Percentiles rank a stretch among this genome's conserved stretches.
Conservation (phyloP, 768 basidiomycete species). For the Mrakia frigida region DNA sequence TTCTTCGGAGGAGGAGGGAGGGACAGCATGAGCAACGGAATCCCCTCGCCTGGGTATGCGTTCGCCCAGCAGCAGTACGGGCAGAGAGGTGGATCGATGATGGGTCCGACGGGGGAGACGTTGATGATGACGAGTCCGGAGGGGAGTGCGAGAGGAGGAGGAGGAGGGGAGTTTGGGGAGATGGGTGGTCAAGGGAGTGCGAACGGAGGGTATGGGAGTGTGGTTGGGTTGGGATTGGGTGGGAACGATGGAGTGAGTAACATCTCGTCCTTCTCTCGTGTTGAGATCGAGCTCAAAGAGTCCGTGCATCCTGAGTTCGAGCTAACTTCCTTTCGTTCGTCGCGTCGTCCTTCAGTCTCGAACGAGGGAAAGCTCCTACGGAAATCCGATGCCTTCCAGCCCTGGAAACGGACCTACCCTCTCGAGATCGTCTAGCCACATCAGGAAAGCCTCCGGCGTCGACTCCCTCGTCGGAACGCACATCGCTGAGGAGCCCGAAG, state of each 20-base stretch:
- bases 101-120: not conserved
- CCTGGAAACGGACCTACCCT: not conserved
- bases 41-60: conserved; percentile 2
- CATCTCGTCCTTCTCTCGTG: not conserved
- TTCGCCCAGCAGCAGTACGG: conserved; percentile 4
- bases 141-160: not conserved
- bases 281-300: too few relatives aligned
- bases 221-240: conserved; percentile 10
- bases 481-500: conserved; percentile 20
- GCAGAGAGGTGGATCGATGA: not conserved
- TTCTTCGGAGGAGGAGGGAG: conserved; percentile 1
- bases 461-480: conserved; percentile 12
- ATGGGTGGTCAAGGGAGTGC: not conserved
- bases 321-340: not conserved
- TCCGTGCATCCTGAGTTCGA: not conserved
- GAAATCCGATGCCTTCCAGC: not conserved
- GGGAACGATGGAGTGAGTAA: not conserved
- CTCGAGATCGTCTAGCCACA: not conserved
- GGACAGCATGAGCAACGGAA: not conserved
- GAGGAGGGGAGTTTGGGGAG: conserved; percentile 11
- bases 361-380: conserved; percentile 13
- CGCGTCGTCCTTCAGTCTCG: not conserved
- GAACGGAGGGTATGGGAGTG: not conserved
- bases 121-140: not conserved
- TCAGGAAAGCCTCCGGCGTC: conserved; percentile 4